Percentiles rank a stretch among this genome's conserved stretches.
Conservation (phyloP, 2,329 filamentous ascomycete genomes). For the Aaosphaeria arxii region DNA sequence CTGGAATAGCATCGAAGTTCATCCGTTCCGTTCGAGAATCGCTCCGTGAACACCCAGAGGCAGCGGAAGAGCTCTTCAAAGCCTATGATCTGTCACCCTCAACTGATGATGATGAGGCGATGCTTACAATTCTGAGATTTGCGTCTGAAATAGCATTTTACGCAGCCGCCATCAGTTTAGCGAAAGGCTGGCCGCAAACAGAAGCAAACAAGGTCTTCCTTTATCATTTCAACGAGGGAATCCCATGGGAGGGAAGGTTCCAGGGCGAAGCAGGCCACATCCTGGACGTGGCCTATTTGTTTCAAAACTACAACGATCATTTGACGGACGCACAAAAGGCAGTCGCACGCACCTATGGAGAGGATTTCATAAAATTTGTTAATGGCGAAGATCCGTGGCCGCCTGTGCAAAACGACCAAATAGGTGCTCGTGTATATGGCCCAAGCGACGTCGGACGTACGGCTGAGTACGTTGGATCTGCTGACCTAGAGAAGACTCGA, state of each 20-base stretch:
- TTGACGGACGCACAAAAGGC: slow-evolving; percentile 18
- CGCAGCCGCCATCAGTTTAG: slow-evolving; percentile 42
- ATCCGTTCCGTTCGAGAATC: slow-evolving; percentile 29
- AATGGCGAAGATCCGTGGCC: slow-evolving; percentile 31
- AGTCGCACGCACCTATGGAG: slow-evolving; percentile 20
- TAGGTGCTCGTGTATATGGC: slow-evolving; percentile 27
- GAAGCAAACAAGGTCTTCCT: slow-evolving; percentile 25
- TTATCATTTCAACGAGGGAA: slow-evolving; percentile 34
- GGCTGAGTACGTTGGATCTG: slow-evolving; percentile 20
- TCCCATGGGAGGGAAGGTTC: slow-evolving; percentile 34
- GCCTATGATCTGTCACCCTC: slow-evolving; percentile 40
- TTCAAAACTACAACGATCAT: slow-evolving; percentile 32
- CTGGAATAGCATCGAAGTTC: slow-evolving; percentile 34
- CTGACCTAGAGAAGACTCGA: slow-evolving; percentile 23
- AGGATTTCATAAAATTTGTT: slow-evolving; percentile 32
- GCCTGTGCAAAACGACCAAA: slow-evolving; percentile 17
- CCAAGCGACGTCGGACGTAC: slow-evolving; percentile 25
- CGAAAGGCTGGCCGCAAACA: slow-evolving; percentile 32
- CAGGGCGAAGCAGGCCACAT: slow-evolving; percentile 33
- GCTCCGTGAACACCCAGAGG: slow-evolving; percentile 18
- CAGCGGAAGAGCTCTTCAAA: slow-evolving; percentile 25
- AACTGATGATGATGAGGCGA: slow-evolving; percentile 41
- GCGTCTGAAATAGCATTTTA: slow-evolving; percentile 48
- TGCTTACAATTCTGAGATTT: slow-evolving; percentile 43
- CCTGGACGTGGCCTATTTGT: slow-evolving; percentile 31